Conservation (phyloP, 371 early-diverging fungal species). For the Rhizopus arrhizus region DNA sequence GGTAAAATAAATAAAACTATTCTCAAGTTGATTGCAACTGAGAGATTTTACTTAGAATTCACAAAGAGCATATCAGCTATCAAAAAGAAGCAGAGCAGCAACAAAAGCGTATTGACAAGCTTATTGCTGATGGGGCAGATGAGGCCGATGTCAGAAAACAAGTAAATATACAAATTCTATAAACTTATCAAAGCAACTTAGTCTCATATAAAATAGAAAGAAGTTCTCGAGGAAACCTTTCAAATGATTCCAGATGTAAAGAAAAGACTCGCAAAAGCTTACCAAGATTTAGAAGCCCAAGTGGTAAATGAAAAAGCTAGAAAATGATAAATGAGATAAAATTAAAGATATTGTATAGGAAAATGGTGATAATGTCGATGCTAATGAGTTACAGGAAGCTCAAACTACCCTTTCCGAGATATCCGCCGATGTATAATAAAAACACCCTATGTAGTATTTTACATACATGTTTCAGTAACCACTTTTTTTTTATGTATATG, state of each 20-base stretch:
- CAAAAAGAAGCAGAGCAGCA: slow-evolving; percentile 63
- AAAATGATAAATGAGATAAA: neutral
- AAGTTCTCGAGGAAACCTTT: slow-evolving; percentile 75
- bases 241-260: slow-evolving; percentile 79
- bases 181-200: neutral
- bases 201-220: slow-evolving; percentile 49
- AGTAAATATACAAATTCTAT: slow-evolving; percentile 33
- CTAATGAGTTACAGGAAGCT: slow-evolving; percentile 49
- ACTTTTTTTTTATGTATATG: slow-evolving; percentile 34
- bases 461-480: slow-evolving; percentile 44
- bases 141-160: slow-evolving; percentile 73
- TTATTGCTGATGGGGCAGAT: slow-evolving; percentile 62
- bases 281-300: slow-evolving; percentile 56
- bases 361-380: slow-evolving; percentile 44
- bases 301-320: slow-evolving; percentile 28
- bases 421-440: slow-evolving; percentile 3
- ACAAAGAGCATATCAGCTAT: slow-evolving; percentile 69
- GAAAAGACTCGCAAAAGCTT: slow-evolving; percentile 60
- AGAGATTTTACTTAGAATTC: slow-evolving; percentile 42
- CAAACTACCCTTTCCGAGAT: slow-evolving; percentile 37
- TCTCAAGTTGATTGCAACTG: too few relatives aligned
- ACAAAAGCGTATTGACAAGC: slow-evolving; percentile 67
- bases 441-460: slow-evolving; percentile 82
- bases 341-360: slow-evolving; percentile 23
- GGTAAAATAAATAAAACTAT: slow-evolving; percentile 39